phyloP scores from a whole-genome alignment of 2,329 filamentous ascomycete species.

The Phyllosticta ampelicida region DNA sequence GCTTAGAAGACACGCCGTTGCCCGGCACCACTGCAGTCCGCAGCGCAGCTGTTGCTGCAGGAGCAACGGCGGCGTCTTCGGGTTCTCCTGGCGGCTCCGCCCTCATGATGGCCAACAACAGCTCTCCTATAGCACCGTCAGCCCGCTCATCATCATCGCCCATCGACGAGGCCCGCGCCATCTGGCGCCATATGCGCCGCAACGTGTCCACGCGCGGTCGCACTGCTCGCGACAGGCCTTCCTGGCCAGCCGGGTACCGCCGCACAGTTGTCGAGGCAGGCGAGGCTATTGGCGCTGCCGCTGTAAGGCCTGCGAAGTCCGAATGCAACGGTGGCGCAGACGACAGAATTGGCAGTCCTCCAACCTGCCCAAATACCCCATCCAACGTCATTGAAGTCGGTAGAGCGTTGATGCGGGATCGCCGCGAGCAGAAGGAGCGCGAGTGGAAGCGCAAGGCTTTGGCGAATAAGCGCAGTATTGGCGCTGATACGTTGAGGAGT shows the following conservation, averaged over 20 bases:
- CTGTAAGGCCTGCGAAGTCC: background rate
- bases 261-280: background rate
- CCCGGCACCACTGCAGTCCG: background rate
- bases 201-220: constrained; percentile 8
- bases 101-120: background rate
- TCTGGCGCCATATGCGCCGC: constrained; percentile 10
- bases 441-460: constrained; percentile 24
- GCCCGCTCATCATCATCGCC: constrained; percentile 3
- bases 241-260: constrained; percentile 7
- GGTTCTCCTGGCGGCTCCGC: background rate
- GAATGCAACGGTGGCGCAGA: background rate
- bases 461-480: constrained; percentile 30
- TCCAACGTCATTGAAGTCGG: background rate
- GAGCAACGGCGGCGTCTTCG: background rate
- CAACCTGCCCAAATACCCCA: background rate
- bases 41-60: background rate
- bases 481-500: constrained; percentile 29
- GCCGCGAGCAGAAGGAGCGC: constrained; percentile 10
- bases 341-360: background rate
- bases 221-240: constrained; percentile 2
- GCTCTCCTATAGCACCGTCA: background rate
- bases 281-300: background rate
- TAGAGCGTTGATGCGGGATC: background rate
- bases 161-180: constrained; percentile 9
- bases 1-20: background rate